phyloP scores from a whole-genome alignment of 495 filamentous ascomycete genomes.

The Talaromyces trachyspermus region DNA sequence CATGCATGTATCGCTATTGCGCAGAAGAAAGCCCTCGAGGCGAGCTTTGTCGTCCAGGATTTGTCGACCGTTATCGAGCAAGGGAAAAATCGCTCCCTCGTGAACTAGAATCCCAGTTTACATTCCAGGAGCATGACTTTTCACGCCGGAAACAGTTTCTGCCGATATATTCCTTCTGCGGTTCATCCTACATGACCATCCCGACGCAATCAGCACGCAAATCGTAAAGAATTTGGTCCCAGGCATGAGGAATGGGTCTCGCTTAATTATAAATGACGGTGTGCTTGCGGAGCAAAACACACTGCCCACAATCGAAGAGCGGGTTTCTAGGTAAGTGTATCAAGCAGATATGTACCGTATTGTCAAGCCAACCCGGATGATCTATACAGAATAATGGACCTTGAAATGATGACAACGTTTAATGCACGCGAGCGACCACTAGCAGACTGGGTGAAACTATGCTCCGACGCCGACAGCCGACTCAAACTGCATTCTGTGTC shows the following conservation, averaged over 20 bases:
- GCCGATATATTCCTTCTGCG: constrained; percentile 46
- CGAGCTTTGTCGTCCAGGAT: constrained; percentile 15
- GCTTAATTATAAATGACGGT: not conserved
- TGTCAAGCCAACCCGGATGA: too few species aligned
- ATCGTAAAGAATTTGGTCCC: constrained; percentile 13
- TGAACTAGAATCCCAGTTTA: constrained; percentile 18
- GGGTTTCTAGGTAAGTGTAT: not conserved
- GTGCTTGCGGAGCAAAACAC: not conserved
- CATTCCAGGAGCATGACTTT: constrained; percentile 42
- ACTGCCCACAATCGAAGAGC: not conserved
- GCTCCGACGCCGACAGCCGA: not conserved
- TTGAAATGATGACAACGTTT: not conserved
- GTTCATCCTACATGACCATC: constrained; percentile 40
- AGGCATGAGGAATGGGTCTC: not conserved
- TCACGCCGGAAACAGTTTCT: constrained; percentile 32
- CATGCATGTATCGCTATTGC: constrained; percentile 18
- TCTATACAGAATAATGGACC: not conserved
- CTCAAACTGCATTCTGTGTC: not conserved
- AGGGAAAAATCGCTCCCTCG: not conserved
- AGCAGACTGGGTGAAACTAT: not conserved
- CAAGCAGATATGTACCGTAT: not conserved
- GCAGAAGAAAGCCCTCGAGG: constrained; percentile 15
- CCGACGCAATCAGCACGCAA: constrained; percentile 25
- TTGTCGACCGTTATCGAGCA: constrained; percentile 1
- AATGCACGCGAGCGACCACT: not conserved